phyloP scores from a whole-genome alignment of 805 yeast species.

The Spathaspora hagerdaliae region DNA sequence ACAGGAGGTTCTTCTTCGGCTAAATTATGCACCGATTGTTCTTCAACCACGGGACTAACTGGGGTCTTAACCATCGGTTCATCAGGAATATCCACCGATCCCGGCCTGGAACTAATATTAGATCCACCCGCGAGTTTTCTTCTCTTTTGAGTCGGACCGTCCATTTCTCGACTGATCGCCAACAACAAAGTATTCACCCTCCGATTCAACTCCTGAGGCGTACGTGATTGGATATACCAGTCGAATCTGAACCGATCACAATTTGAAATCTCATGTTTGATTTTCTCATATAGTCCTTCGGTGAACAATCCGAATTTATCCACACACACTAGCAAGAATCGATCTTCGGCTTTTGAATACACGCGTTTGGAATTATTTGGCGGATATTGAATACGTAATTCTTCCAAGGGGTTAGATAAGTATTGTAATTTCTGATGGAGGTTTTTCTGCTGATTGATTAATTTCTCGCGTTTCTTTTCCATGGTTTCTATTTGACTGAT shows the following conservation, averaged over 20 bases:
- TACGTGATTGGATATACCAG: slow-evolving; percentile 69
- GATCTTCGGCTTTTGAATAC: slow-evolving; percentile 66
- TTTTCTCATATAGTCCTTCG: slow-evolving; percentile 56
- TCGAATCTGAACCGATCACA: slow-evolving; percentile 66
- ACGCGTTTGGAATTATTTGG: slow-evolving; percentile 79
- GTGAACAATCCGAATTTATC: slow-evolving; percentile 62
- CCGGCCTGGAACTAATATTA: slow-evolving; percentile 26
- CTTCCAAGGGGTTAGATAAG: slow-evolving; percentile 56
- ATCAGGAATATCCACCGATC: slow-evolving; percentile 27
- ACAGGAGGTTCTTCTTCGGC: no score
- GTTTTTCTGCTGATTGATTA: slow-evolving; percentile 51
- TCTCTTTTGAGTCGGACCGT: slow-evolving; percentile 54
- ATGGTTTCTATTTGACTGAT: slow-evolving; percentile 69
- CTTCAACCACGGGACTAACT: no score
- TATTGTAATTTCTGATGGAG: slow-evolving; percentile 51
- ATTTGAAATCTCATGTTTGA: slow-evolving; percentile 58
- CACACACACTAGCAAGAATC: slow-evolving; percentile 58
- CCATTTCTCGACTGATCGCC: slow-evolving; percentile 68
- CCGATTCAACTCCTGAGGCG: slow-evolving; percentile 67
- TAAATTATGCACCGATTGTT: no score
- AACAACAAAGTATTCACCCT: slow-evolving; percentile 63
- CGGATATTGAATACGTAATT: slow-evolving; percentile 65
- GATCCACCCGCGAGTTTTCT: slow-evolving; percentile 22
- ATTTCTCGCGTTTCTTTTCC: slow-evolving; percentile 59
- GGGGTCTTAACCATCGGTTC: no score